Conservation (phyloP, 345 rosid species). For the Schrenkiella parvula region DNA sequence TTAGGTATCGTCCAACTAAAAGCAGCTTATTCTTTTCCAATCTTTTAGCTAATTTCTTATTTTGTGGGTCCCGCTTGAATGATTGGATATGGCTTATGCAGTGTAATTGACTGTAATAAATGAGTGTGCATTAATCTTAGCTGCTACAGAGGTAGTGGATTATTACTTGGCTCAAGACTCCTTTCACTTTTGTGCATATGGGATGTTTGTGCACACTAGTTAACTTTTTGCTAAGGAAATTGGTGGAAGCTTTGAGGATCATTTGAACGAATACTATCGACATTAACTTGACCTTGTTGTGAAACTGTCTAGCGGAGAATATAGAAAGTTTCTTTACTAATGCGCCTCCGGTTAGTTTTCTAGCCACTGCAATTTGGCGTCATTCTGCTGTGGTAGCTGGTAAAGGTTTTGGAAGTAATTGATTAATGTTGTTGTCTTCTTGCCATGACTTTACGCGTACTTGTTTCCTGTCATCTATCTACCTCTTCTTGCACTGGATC, state of each 20-base stretch:
- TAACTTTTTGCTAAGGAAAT: background rate
- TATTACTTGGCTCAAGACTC: background rate
- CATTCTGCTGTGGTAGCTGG: background rate
- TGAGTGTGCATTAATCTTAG: background rate
- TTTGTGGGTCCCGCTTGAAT: conserved; percentile 3
- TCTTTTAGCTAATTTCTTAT: too few species aligned
- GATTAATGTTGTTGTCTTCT: conserved; percentile 4
- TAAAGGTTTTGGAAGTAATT: background rate
- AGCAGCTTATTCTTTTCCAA: too few species aligned
- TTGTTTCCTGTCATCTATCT: background rate
- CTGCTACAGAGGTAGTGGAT: background rate
- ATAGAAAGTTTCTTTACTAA: background rate
- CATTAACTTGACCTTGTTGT: conserved; percentile 2
- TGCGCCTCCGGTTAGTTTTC: background rate
- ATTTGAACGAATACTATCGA: background rate
- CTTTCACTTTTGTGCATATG: too few species aligned
- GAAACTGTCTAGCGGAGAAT: background rate
- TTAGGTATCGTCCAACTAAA: conserved; percentile 8
- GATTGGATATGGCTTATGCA: background rate
- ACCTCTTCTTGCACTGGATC: background rate
- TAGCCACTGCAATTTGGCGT: background rate
- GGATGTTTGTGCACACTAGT: background rate
- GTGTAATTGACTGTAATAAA: conserved; percentile 1
- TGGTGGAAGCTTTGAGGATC: background rate
- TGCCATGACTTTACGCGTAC: background rate